Evolutionary conservation across 2,329 filamentous ascomycete genomes (phyloP), one percentile per base, ranked within the genome.

Genomic region (Aspergillus versicolor): DNA sequence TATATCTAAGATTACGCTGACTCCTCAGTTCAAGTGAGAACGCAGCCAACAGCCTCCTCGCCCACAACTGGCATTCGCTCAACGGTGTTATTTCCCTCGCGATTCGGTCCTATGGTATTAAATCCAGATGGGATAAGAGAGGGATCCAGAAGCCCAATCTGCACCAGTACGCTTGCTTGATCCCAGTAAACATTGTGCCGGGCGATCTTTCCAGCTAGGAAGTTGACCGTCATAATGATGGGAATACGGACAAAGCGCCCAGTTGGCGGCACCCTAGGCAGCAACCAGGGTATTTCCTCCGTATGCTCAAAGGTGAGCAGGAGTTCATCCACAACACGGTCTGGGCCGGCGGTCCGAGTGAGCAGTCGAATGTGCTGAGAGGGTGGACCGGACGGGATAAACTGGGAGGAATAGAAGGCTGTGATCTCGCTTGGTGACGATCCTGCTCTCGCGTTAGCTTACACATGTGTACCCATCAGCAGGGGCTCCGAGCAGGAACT

Each of bases 141-240:
- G 27, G 81, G 77, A 73, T 86, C 82, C 58, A 87, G 58, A 60
- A 86, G 62, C 0, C 84, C 84, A 4, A 84, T 74, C 67, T 87
- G 84, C 52, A 85, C 79, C 53, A 87, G 69, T 32, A 87, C 84
- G 57, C 76, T 81, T 7, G 84, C 84, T 65, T 87, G 84, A 63
- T 87, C 84, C 84, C 84, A 87, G 62, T 86, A 86, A 5, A 86
- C 67, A 54, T 82, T 78, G 64, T 86, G 83, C 48, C 79, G 79
- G 78, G 63, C 63, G 19, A 72, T 65, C 21, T 65, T 66, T 5
- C 69, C 65, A 2, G 65, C 71, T 38, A 61, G 61, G 46, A 73
- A 72, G 41, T 61, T 66, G 3, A 82, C 82, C 11, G 84, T 78
- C 45, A 76, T 78, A 3, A 86, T 78, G 3, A 85, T 67, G 0